A percentile compares a stretch with the other conserved stretches of the same genome.
phyloP scores from a whole-genome alignment of 768 basidiomycete genomes.

The Tulasnella sp. region DNA sequence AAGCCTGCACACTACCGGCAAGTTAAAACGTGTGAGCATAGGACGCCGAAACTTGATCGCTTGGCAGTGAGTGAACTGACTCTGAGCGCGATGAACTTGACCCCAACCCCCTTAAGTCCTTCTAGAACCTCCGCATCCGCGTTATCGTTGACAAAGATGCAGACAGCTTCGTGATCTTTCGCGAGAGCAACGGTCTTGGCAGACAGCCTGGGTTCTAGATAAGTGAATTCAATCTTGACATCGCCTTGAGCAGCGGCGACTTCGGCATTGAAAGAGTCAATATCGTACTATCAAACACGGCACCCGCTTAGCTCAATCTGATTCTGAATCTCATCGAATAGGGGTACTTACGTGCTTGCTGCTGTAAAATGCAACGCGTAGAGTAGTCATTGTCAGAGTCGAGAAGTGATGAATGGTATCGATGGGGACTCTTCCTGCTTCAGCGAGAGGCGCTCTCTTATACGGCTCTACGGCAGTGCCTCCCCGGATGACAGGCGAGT shows the following conservation, averaged over 20 bases:
- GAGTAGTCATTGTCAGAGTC: not conserved
- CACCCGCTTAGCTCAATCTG: not conserved
- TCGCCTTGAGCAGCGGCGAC: not conserved
- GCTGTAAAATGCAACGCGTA: constrained; percentile 23
- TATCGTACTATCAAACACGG: constrained; percentile 20
- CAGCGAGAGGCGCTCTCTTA: not conserved
- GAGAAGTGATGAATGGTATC: not conserved
- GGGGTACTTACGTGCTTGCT: constrained; percentile 20
- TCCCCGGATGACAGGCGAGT: not conserved
- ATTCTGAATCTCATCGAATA: not conserved
- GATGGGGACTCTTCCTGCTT: not conserved
- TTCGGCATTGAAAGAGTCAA: constrained; percentile 18
- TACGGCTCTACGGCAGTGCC: not conserved
- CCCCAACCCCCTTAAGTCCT: constrained; percentile 15
- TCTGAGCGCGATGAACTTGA: constrained; percentile 23
- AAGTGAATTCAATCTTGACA: constrained; percentile 19
- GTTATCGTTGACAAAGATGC: constrained; percentile 25
- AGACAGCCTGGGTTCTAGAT: constrained; percentile 16
- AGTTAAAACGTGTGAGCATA: not conserved
- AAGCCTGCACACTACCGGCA: constrained; percentile 21
- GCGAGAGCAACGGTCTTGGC: constrained; percentile 17
- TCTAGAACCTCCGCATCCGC: constrained; percentile 19
- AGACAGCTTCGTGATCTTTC: constrained; percentile 22
- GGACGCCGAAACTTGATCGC: not conserved
- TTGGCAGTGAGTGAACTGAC: constrained; percentile 1